A percentile compares a stretch with the other conserved stretches of the same genome.
Conservation (phyloP, 352 stramenopile species). For the Pythium rishiriense region DNA sequence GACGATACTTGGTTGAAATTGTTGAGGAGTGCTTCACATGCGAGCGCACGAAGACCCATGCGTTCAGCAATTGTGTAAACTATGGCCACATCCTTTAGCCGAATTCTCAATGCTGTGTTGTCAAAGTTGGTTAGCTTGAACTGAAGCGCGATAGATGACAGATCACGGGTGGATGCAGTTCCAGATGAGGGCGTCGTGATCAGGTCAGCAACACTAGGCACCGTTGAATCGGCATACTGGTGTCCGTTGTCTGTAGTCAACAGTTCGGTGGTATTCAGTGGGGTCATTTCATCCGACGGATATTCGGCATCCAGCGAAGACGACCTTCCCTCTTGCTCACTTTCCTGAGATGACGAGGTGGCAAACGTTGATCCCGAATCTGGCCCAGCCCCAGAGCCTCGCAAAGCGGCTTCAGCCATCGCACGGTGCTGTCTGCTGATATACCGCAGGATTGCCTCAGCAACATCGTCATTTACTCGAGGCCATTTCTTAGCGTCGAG, state of each 20-base stretch:
- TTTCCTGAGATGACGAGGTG: constrained; percentile 71
- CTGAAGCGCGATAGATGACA: constrained; percentile 75
- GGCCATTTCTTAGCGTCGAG: constrained; percentile 86
- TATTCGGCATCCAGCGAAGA: constrained; percentile 49
- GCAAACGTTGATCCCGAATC: constrained; percentile 62
- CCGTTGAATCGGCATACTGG: constrained; percentile 28
- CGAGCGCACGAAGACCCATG: constrained; percentile 77
- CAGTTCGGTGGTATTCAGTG: constrained; percentile 43
- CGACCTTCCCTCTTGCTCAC: constrained; percentile 33
- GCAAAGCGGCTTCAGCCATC: constrained; percentile 30
- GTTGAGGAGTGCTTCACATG: constrained; percentile 63
- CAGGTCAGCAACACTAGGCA: constrained; percentile 66
- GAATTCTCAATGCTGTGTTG: constrained; percentile 76
- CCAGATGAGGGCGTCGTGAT: constrained; percentile 56
- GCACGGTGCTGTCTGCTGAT: constrained; percentile 71
- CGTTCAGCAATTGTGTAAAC: constrained; percentile 87
- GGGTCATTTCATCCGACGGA: constrained; percentile 37
- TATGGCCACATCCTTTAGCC: constrained; percentile 82
- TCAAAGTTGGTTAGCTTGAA: constrained; percentile 89
- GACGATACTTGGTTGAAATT: constrained; percentile 69
- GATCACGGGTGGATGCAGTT: constrained; percentile 44
- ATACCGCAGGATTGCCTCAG: constrained; percentile 76
- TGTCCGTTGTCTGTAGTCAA: constrained; percentile 37
- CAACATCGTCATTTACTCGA: constrained; percentile 53
- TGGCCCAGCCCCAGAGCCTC: constrained; percentile 34